Evolutionary conservation across 306 rosid species (phyloP).

Genomic region (Acmispon strigosus): DNA sequence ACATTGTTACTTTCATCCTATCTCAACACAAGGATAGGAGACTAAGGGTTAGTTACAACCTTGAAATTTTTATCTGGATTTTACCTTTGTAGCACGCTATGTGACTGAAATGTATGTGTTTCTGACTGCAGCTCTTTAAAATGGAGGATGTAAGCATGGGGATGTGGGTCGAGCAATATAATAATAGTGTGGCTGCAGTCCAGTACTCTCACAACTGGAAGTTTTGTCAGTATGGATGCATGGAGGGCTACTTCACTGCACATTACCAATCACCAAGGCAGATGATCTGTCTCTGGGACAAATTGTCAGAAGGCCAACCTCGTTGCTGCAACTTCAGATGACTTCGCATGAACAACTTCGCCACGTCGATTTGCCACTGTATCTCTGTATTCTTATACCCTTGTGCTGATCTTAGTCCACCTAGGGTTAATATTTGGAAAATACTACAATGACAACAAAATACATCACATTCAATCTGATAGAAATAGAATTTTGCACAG

Average conservation of each 20-base stretch:
- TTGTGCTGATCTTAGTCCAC: neutral
- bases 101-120: slow-evolving; percentile 13
- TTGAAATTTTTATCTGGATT: neutral
- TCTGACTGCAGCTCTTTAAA: slow-evolving; percentile 64
- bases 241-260: no score
- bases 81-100: neutral
- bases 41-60: slow-evolving; percentile 59
- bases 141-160: slow-evolving; percentile 99
- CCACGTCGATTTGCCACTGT: neutral
- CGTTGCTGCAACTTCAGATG: slow-evolving; percentile 84
- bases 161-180: slow-evolving; percentile 77
- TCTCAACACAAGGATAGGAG: slow-evolving; percentile 52
- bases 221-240: no score
- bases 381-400: neutral
- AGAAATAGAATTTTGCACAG: neutral
- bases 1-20: slow-evolving; percentile 53
- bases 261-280: no score
- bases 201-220: no score
- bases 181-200: no score
- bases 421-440: neutral
- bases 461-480: neutral
- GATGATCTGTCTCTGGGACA: no score
- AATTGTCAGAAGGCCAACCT: slow-evolving; percentile 62
- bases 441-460: neutral
- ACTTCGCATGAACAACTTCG: neutral